A percentile compares a stretch with the other conserved stretches of the same genome.
Conservation (phyloP, 495 filamentous ascomycete genomes). For the Penicillium parvum region DNA sequence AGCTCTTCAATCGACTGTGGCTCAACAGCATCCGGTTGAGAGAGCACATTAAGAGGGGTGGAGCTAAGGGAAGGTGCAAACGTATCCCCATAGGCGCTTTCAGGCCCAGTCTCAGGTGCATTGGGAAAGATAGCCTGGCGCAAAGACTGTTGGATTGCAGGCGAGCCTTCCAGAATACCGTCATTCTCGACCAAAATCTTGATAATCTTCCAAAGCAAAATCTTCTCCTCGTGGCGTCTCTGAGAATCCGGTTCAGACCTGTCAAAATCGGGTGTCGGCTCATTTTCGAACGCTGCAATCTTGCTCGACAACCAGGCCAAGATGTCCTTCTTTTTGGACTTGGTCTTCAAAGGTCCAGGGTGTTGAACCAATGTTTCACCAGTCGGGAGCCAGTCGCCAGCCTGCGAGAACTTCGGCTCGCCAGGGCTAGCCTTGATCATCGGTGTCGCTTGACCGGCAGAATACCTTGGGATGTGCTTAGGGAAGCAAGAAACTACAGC, state of each 20-base stretch:
- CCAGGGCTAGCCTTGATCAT: constrained; percentile 82
- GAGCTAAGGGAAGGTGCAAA: constrained; percentile 28
- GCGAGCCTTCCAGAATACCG: constrained; percentile 70
- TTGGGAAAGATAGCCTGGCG: constrained; percentile 69
- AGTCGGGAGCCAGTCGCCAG: constrained; percentile 65
- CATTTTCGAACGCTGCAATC: constrained; percentile 66
- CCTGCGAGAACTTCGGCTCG: constrained; percentile 68
- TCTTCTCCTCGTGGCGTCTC: constrained; percentile 74
- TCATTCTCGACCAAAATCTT: constrained; percentile 79
- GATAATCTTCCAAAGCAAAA: constrained; percentile 84
- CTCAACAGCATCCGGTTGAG: constrained; percentile 59
- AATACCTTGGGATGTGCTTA: constrained; percentile 81
- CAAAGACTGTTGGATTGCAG: constrained; percentile 67
- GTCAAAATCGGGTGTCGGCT: constrained; percentile 45
- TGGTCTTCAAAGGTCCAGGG: constrained; percentile 82
- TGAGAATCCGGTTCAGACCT: constrained; percentile 50
- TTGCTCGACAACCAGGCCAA: constrained; percentile 73
- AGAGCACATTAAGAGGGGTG: constrained; percentile 21
- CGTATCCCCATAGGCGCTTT: constrained; percentile 17
- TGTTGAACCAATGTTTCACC: constrained; percentile 71
- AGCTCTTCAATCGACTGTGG: constrained; percentile 63
- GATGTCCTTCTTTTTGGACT: constrained; percentile 93
- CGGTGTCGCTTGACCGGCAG: constrained; percentile 62
- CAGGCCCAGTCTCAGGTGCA: constrained; percentile 35
- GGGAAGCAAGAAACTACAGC: constrained; percentile 81